Conservation (phyloP, 768 basidiomycete genomes). For the Leccinum sublutescens region DNA sequence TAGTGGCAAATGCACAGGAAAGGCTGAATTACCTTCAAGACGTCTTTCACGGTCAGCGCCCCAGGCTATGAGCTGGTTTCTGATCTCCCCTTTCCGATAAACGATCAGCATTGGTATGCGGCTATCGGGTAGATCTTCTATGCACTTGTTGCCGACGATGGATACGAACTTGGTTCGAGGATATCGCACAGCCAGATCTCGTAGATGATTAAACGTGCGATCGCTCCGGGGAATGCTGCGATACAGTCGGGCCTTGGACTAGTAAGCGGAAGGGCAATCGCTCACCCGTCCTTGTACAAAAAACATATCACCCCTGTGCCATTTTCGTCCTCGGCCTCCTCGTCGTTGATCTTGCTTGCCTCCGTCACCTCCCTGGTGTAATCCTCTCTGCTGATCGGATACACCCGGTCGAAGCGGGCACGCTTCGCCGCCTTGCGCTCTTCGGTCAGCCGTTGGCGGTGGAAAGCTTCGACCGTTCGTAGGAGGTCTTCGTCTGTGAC, state of each 20-base stretch:
- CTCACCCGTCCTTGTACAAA: constrained; percentile 93
- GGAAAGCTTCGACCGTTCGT: constrained; percentile 65
- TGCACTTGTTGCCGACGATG: constrained; percentile 93
- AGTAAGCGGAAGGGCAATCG: constrained; percentile 5
- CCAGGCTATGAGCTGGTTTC: constrained; percentile 83
- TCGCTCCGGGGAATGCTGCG: constrained; percentile 78
- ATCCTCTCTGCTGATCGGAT: constrained; percentile 89
- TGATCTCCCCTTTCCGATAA: constrained; percentile 90
- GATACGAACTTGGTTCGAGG: constrained; percentile 95
- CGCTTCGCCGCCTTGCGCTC: constrained; percentile 54
- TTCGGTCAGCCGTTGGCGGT: constrained; percentile 62
- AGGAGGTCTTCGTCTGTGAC: constrained; percentile 73
- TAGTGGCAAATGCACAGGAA: background rate
- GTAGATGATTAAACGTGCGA: constrained; percentile 67
- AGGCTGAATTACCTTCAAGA: constrained; percentile 61
- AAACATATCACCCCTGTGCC: constrained; percentile 95
- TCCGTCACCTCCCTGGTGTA: constrained; percentile 96
- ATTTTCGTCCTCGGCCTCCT: constrained; percentile 58
- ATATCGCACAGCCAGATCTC: constrained; percentile 72
- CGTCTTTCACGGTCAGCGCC: constrained; percentile 74
- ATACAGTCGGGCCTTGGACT: background rate
- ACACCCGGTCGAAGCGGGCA: constrained; percentile 78
- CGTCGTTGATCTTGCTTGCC: constrained; percentile 70
- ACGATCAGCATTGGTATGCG: constrained; percentile 90
- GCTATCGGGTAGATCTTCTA: constrained; percentile 91